Percentiles rank a stretch among this genome's conserved stretches.
These are phyloP conservation scores for Lasiosphaeriaceae sp. DNA, from an alignment of 495 filamentous ascomycete genomes.

Conservation along the genomic window DNA sequence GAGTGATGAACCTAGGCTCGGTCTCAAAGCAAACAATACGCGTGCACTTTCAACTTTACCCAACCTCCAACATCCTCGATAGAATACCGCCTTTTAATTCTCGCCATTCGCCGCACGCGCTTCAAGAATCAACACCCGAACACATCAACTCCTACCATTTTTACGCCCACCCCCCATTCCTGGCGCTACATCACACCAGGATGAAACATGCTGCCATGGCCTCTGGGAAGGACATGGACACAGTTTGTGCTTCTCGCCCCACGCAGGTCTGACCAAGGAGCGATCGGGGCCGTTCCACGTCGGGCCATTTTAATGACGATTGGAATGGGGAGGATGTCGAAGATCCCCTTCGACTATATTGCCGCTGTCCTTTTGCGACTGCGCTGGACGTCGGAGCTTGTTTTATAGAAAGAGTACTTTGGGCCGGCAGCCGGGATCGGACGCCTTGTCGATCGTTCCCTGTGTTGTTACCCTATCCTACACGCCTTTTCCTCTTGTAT, in stretches of 20 bases:
- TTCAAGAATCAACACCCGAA: conserved; percentile 7
- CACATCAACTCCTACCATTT: conserved; percentile 2
- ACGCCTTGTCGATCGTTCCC: not conserved
- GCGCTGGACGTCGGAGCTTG: not conserved
- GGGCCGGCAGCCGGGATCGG: not conserved
- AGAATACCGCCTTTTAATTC: conserved; percentile 29
- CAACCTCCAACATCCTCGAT: conserved; percentile 19
- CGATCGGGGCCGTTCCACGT: not conserved
- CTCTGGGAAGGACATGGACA: conserved; percentile 5
- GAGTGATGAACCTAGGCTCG: conserved; percentile 22
- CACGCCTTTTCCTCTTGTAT: not conserved
- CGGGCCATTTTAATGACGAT: conserved; percentile 1
- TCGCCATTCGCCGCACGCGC: conserved; percentile 16
- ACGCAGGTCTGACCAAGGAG: not conserved
- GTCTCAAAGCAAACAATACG: not conserved
- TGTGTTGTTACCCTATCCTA: not conserved
- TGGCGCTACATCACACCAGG: conserved; percentile 5
- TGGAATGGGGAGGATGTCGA: not conserved
- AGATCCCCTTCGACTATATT: not conserved
- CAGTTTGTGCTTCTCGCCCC: not conserved
- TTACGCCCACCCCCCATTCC: conserved; percentile 1
- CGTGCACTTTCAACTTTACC: not conserved
- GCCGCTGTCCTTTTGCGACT: not conserved
- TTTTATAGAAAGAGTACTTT: conserved; percentile 4
- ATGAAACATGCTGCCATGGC: conserved; percentile 1